A percentile compares a stretch with the other conserved stretches of the same genome.
phyloP scores from a whole-genome alignment of 1,284 basidiomycete species.

The Microbotryum silenes-acaulis region DNA sequence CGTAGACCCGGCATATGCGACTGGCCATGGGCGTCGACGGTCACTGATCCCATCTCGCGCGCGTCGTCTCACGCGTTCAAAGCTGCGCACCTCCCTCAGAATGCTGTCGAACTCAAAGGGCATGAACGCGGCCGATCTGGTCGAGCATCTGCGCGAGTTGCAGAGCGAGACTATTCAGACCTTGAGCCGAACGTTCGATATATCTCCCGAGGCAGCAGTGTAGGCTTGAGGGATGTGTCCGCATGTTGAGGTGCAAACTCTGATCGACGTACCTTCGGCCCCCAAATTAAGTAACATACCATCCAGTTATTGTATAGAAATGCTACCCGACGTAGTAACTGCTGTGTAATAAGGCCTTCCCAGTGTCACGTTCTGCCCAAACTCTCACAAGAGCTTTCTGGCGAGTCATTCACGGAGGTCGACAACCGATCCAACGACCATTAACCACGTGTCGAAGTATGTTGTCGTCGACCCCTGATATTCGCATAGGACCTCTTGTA shows the following conservation, averaged over 20 bases:
- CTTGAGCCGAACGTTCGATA: too few species aligned
- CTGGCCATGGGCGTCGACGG: too few species aligned
- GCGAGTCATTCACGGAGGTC: slow-evolving; percentile 40
- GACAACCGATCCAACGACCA: slow-evolving; percentile 58
- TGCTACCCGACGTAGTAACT: too few species aligned
- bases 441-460: slow-evolving; percentile 65
- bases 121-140: slow-evolving; percentile 58
- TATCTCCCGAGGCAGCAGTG: too few species aligned
- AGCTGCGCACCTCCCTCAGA: slow-evolving; percentile 61
- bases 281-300: too few species aligned
- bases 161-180: slow-evolving; percentile 55
- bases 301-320: too few species aligned
- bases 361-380: too few species aligned
- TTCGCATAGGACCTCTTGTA: slow-evolving; percentile 51
- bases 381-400: too few species aligned
- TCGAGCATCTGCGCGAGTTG: slow-evolving; percentile 55
- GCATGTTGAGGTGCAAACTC: too few species aligned
- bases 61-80: slow-evolving; percentile 12
- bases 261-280: too few species aligned
- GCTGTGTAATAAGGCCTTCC: too few species aligned
- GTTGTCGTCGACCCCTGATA: slow-evolving; percentile 40
- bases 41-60: not conserved
- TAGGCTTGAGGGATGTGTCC: too few species aligned
- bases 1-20: not conserved
- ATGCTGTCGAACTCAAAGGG: slow-evolving; percentile 61